Percentiles rank a stretch among this genome's conserved stretches.
Evolutionary conservation across 192 early-diverging fungal species (phyloP).

Genomic region (Diversispora epigaea): DNA sequence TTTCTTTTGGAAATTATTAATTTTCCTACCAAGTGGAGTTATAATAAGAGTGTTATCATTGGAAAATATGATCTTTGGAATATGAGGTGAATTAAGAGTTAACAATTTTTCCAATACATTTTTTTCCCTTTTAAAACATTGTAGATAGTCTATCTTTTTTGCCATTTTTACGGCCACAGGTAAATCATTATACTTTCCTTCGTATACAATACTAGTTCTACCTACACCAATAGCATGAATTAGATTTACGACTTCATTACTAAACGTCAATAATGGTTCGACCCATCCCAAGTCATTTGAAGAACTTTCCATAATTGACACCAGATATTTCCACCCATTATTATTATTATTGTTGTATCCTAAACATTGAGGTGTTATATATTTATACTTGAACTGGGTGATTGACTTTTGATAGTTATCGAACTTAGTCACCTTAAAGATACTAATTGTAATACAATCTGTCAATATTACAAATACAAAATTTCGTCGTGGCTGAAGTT

Average conservation of each 20-base stretch:
- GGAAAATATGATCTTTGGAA: too few species aligned
- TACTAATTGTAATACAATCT: conserved; percentile 13
- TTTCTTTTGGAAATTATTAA: too few species aligned
- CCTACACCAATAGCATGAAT: conserved; percentile 12
- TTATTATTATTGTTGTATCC: not conserved
- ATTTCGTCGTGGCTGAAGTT: conserved; percentile 11
- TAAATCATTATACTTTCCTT: not conserved
- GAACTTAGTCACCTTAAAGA: not conserved
- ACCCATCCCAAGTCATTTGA: conserved; percentile 2
- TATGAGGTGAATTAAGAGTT: too few species aligned
- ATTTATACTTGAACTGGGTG: conserved; percentile 19
- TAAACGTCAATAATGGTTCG: conserved; percentile 11
- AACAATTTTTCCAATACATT: too few species aligned
- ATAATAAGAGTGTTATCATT: too few species aligned
- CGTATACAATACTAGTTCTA: conserved; percentile 28
- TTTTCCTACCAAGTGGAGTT: too few species aligned
- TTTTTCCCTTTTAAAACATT: too few species aligned
- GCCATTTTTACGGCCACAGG: conserved; percentile 13
- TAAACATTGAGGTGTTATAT: not conserved
- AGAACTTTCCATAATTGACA: conserved; percentile 6
- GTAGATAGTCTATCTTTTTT: too few species aligned
- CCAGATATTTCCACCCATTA: conserved; percentile 16
- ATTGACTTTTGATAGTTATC: not conserved
- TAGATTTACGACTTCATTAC: not conserved
- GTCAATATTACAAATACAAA: conserved; percentile 12